Evolutionary conservation across 768 basidiomycete genomes (phyloP).

Genomic region (Wakefieldia striispora): DNA sequence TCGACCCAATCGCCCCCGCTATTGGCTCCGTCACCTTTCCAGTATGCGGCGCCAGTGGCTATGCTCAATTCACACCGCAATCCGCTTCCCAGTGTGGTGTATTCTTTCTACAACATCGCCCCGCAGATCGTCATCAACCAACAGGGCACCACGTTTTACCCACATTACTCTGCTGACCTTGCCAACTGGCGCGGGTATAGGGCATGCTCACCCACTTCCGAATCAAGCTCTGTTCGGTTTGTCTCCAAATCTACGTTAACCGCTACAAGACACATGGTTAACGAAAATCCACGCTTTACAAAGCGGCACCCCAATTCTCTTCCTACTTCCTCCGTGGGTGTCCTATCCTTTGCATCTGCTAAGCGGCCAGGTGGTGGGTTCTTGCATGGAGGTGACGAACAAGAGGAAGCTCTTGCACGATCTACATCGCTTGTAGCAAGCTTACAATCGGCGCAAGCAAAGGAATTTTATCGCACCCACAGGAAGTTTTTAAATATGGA

Average conservation of each 20-base stretch:
- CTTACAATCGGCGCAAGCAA: constrained; percentile 32
- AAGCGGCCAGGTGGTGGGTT: constrained; percentile 46
- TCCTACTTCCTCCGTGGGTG: constrained; percentile 33
- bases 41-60: constrained; percentile 9
- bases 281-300: constrained; percentile 10
- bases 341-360: constrained; percentile 44
- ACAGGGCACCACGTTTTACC: constrained; percentile 40
- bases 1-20: constrained; percentile 5
- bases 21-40: constrained; percentile 16
- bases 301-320: constrained; percentile 13
- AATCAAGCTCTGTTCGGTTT: constrained; percentile 30
- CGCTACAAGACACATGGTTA: constrained; percentile 28
- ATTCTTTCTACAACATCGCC: constrained; percentile 33
- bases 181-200: constrained; percentile 34
- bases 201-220: neutral
- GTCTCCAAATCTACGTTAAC: constrained; percentile 31
- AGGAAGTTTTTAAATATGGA: constrained; percentile 32
- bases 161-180: constrained; percentile 35
- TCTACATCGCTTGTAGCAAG: constrained; percentile 40
- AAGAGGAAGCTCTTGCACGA: constrained; percentile 43
- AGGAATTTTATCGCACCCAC: constrained; percentile 42
- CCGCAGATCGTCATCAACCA: constrained; percentile 35
- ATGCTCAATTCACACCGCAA: constrained; percentile 5
- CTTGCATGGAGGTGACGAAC: constrained; percentile 44
- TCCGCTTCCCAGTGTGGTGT: neutral